Evolutionary conservation across 192 early-diverging fungal genomes (phyloP), one percentile per base, ranked within the genome.

Genomic region (Lobosporangium transversale): DNA sequence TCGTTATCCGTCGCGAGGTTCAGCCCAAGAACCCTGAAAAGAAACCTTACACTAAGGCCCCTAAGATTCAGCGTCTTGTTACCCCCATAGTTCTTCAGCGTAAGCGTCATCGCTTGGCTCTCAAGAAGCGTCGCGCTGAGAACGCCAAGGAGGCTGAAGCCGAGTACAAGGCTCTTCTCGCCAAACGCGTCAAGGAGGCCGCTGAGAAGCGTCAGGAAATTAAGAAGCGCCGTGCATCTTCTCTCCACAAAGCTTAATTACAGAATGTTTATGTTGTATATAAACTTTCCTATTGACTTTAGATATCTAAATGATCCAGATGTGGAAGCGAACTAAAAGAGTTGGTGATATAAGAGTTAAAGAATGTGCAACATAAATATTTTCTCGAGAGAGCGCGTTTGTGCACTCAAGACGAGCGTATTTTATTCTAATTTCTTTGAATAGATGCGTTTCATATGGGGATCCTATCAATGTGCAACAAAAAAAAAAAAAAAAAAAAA

Each of bases 1-100:
- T 94, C 88, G 97, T 99, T 53, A 97, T 99, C 78, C 95, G 96
- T 79, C 95, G 97, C 80, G 96, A 98, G 83, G 86, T 99, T 66
- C 84, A 89, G 71, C 90, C 89, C 88, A 94, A 94, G 89, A 89
- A 91, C 81, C 84, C 87, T 47, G 94, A 89, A 68, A 95, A 94
- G 88, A 95, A 96, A 91, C 84, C 91, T 63, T 91, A 88, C 90
- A 93, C 95, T 88, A 99, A 99, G 93, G 96, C 85, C 59, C 85
- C 85, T 74, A 95, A 95, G 88, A 98, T 99, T 89, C 97, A 99
- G 87, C 94, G 97, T 74, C 88, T 99, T 69, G 94, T 99, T 65
- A 99, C 97, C 71, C 97, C 97, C 80, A 84, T 93, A 69, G 95
- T 94, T 58, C 89, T 98, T 68, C 96, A 98, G 89, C 93, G 95